These are phyloP conservation scores for Trichoderma citrinoviride DNA, from an alignment of 2,329 filamentous ascomycete species.

Conservation along the genomic window DNA sequence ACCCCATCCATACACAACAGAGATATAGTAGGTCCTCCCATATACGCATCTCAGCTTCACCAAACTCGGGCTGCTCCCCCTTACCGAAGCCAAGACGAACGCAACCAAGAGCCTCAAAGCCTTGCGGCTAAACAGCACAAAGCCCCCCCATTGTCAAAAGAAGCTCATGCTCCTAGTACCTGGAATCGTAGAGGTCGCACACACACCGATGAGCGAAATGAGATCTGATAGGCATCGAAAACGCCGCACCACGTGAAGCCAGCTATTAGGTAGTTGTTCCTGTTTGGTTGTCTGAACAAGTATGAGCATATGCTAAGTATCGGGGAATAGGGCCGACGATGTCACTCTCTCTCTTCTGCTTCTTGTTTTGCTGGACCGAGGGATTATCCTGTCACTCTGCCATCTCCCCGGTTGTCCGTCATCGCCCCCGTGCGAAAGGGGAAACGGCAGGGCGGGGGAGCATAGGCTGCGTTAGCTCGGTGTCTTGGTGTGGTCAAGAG, in stretches of 20 bases:
- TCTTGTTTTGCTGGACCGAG: not conserved
- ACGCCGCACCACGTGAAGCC: not conserved
- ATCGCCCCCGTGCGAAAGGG: not conserved
- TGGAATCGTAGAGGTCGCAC: not conserved
- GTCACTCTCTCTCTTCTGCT: not conserved
- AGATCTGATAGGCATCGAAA: not conserved
- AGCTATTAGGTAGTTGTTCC: not conserved
- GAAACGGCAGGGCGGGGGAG: not conserved
- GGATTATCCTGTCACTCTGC: too few species aligned
- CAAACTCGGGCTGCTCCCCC: not conserved
- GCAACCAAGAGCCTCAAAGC: not conserved
- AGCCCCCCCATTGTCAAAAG: not conserved
- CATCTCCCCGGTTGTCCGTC: not conserved
- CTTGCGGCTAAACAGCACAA: not conserved
- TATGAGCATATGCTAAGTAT: not conserved
- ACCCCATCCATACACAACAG: not conserved
- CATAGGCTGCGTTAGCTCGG: not conserved
- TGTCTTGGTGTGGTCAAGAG: conserved; percentile 12
- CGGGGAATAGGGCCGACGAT: not conserved
- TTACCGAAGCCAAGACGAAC: conserved; percentile 3
- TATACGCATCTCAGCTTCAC: not conserved
- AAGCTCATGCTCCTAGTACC: not conserved
- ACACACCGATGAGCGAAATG: not conserved
- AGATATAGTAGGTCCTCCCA: not conserved
- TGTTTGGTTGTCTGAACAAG: not conserved